These are phyloP conservation scores for Ananas comosus DNA, from an alignment of 176 grass and related monocot species.

Conservation along the genomic window DNA sequence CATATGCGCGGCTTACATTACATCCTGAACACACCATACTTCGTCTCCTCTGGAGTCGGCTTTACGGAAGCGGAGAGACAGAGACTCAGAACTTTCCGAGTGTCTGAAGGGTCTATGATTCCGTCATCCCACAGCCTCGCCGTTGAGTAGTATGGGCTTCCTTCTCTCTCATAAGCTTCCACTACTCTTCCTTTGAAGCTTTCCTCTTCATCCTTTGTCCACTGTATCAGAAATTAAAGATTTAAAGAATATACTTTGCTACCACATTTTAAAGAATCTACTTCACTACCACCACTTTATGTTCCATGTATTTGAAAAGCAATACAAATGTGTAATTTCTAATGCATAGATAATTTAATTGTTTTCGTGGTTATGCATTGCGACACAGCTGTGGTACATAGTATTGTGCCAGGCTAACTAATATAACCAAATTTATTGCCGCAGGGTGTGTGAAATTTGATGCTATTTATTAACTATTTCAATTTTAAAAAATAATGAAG, in stretches of 20 bases:
- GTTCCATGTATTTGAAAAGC: too few species aligned
- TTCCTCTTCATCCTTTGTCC: conserved; percentile 64
- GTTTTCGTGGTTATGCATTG: too few species aligned
- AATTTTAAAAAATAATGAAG: conserved; percentile 1
- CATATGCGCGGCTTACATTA: conserved; percentile 4
- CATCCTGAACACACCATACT: conserved; percentile 94
- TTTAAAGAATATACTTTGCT: background rate
- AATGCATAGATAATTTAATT: too few species aligned
- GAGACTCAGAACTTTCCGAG: conserved; percentile 69
- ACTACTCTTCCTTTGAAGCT: conserved; percentile 65
- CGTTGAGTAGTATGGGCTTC: conserved; percentile 79
- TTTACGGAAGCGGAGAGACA: conserved; percentile 78
- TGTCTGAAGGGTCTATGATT: conserved; percentile 83
- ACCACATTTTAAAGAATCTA: background rate
- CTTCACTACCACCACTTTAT: too few species aligned
- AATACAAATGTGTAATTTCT: too few species aligned
- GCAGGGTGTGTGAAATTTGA: background rate
- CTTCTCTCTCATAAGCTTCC: conserved; percentile 79
- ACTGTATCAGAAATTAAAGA: conserved; percentile 31
- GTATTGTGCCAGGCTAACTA: background rate
- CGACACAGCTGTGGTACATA: background rate
- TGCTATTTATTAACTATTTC: background rate
- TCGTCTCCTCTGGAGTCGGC: conserved; percentile 52
- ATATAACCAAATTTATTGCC: background rate
- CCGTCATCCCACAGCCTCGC: conserved; percentile 96